Conservation (phyloP, 805 yeast species). For the Cephaloascus fragrans region DNA sequence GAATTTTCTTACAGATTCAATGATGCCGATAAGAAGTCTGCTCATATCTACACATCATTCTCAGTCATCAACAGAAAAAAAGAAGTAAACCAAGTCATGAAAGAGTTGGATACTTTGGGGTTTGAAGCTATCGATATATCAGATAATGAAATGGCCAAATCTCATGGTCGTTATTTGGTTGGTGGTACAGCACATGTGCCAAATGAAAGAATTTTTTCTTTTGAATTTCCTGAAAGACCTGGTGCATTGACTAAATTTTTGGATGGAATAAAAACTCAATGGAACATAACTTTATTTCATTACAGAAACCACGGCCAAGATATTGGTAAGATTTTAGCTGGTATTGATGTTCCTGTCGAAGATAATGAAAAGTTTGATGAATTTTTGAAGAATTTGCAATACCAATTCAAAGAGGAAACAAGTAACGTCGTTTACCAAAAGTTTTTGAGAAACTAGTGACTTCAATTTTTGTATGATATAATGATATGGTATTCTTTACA, state of each 20-base stretch:
- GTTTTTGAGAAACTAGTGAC: constrained; percentile 40
- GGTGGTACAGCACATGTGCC: constrained; percentile 78
- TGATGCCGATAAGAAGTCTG: constrained; percentile 32
- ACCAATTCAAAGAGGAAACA: constrained; percentile 71
- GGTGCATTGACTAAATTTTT: constrained; percentile 85
- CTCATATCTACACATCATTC: constrained; percentile 83
- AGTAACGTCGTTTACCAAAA: constrained; percentile 79
- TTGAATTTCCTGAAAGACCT: constrained; percentile 97
- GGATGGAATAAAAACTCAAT: constrained; percentile 55
- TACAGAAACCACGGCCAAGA: constrained; percentile 97
- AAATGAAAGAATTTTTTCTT: constrained; percentile 70
- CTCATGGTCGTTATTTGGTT: constrained; percentile 91
- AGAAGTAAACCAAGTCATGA: constrained; percentile 60
- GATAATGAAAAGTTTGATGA: constrained; percentile 54
- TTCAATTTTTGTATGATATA: too few relatives aligned
- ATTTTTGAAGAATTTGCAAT: constrained; percentile 66
- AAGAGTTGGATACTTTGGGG: constrained; percentile 49
- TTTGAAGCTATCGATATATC: constrained; percentile 78
- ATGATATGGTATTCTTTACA: too few relatives aligned
- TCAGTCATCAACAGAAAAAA: constrained; percentile 65
- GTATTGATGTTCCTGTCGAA: constrained; percentile 72
- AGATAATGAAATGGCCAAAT: constrained; percentile 88
- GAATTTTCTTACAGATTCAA: constrained; percentile 87
- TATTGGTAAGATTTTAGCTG: constrained; percentile 86
- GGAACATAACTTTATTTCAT: constrained; percentile 94